These are phyloP conservation scores for Pseudoneurospora amorphoporcata DNA, from an alignment of 495 filamentous ascomycete species.

Conservation along the genomic window DNA sequence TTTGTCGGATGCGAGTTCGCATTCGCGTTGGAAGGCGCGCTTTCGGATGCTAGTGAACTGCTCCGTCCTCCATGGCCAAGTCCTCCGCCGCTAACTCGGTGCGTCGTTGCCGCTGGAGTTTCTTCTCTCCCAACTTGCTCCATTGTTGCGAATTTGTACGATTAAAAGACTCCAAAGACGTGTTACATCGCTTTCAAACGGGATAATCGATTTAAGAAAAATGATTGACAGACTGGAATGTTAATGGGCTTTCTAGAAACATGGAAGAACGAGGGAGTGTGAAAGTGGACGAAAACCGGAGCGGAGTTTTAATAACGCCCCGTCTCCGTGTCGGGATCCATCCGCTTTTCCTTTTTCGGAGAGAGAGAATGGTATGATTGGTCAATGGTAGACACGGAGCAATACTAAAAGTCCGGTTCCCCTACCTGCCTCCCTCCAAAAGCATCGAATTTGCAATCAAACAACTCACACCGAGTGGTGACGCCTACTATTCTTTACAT, in stretches of 20 bases:
- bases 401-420: not conserved
- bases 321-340: not conserved
- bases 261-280: not conserved
- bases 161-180: not conserved
- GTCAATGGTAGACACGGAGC: not conserved
- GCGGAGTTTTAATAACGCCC: not conserved
- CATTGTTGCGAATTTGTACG: not conserved
- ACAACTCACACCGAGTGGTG: not conserved
- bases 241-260: not conserved
- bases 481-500: not conserved
- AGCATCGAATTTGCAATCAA: not conserved
- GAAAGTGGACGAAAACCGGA: not conserved
- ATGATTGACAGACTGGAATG: not conserved
- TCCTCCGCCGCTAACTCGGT: not conserved
- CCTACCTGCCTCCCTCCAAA: not conserved
- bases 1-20: not conserved
- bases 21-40: not conserved
- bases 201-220: not conserved
- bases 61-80: not conserved
- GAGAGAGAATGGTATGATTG: not conserved
- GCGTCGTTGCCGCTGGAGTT: not conserved
- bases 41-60: not conserved
- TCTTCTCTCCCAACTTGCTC: not conserved
- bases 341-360: not conserved
- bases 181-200: not conserved